These are phyloP conservation scores for Ceratobasidium sp. DNA, from an alignment of 1,284 basidiomycete genomes.

Conservation along the genomic window DNA sequence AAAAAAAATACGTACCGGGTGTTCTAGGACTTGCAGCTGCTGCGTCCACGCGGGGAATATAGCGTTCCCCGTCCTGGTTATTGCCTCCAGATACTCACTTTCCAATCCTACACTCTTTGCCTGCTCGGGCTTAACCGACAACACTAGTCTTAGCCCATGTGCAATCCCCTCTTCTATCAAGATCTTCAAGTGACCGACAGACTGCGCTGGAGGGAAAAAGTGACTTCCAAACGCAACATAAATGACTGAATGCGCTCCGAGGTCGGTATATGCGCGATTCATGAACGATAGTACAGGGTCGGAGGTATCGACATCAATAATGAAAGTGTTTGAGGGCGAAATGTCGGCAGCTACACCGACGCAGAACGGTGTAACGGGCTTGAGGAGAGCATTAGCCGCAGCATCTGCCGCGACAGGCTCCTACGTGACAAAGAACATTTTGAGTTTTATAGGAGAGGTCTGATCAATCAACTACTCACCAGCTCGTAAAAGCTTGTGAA, in stretches of 20 bases:
- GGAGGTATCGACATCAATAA: not conserved
- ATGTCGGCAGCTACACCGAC: conserved; percentile 19
- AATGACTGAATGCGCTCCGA: conserved; percentile 23
- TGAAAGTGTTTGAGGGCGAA: not conserved
- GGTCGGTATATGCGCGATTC: conserved; percentile 18
- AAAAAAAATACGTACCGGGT: conserved; percentile 26
- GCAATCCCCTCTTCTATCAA: conserved; percentile 12
- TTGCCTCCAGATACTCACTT: not conserved
- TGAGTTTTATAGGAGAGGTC: not conserved
- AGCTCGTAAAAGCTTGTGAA: not conserved
- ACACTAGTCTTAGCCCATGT: not conserved
- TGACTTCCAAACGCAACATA: conserved; percentile 39
- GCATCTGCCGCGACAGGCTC: conserved; percentile 22
- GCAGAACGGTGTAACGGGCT: conserved; percentile 11
- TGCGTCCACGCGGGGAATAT: conserved; percentile 38
- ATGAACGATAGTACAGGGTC: conserved; percentile 32
- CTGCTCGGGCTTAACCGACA: not conserved
- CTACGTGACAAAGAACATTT: not conserved
- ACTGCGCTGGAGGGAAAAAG: conserved; percentile 29
- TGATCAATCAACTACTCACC: not conserved
- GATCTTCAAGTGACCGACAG: conserved; percentile 15
- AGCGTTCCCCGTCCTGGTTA: conserved; percentile 16
- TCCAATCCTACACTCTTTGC: not conserved
- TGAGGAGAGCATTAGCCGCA: not conserved
- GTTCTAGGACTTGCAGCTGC: conserved; percentile 30